Evolutionary conservation across 208 protist species (phyloP).

Genomic region (Wallacemonas sp.): DNA sequence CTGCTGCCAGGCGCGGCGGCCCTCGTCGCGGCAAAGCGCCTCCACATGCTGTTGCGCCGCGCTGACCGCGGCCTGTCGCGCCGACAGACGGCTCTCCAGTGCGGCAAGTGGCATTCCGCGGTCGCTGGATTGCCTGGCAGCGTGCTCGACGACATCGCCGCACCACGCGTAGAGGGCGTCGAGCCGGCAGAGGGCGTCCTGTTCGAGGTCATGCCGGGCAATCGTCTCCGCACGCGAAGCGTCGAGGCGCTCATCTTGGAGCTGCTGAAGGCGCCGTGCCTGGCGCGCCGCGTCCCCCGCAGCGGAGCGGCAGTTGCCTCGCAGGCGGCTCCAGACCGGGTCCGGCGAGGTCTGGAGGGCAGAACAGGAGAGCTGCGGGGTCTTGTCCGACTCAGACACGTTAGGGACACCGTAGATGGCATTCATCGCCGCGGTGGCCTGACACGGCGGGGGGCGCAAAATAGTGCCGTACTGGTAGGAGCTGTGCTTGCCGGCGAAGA

Average conservation of each 20-base stretch:
- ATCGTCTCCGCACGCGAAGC: conserved; percentile 26
- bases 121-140: neutral
- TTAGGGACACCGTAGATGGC: neutral
- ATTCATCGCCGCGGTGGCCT: neutral
- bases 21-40: conserved; percentile 34
- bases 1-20: conserved; percentile 57
- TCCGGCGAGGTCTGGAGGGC: neutral
- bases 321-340: neutral
- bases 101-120: neutral
- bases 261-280: conserved; percentile 30
- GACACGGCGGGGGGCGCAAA: neutral
- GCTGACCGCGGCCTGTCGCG: conserved; percentile 17
- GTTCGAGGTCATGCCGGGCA: conserved; percentile 27
- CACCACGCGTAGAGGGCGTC: conserved; percentile 11
- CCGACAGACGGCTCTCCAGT: conserved; percentile 26
- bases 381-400: neutral
- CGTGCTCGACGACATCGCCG: conserved; percentile 4
- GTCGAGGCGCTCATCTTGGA: conserved; percentile 19
- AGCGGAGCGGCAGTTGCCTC: neutral
- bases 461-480: conserved; percentile 7
- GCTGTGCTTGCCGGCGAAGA: neutral
- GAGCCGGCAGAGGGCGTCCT: conserved; percentile 17
- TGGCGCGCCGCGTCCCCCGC: conserved; percentile 18
- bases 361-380: conserved; percentile 2
- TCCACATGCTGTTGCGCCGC: conserved; percentile 21